Conservation (phyloP, 2,329 filamentous ascomycete species). For the Penicillium sp. region DNA sequence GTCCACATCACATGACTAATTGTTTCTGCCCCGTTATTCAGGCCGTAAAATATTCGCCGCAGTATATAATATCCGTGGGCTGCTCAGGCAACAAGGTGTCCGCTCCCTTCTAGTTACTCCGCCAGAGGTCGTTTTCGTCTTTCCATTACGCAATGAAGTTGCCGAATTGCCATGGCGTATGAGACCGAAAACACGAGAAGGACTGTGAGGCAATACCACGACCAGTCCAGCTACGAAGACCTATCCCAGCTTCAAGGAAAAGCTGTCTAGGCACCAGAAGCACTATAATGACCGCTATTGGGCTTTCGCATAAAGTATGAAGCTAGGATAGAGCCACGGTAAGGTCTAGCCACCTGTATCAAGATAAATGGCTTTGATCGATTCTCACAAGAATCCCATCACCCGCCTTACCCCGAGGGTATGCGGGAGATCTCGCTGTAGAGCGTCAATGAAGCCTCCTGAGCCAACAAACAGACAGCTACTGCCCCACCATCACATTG, state of each 20-base stretch:
- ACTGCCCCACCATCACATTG: slow-evolving; percentile 43
- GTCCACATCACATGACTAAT: slow-evolving; percentile 19
- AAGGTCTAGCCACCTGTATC: neutral
- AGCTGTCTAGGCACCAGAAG: neutral
- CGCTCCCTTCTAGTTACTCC: neutral
- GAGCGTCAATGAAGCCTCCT: slow-evolving; percentile 30
- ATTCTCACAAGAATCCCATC: slow-evolving; percentile 10
- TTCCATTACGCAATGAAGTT: slow-evolving; percentile 8
- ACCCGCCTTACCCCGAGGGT: slow-evolving; percentile 40
- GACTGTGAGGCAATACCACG: neutral
- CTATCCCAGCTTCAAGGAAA: neutral
- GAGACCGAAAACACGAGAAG: neutral
- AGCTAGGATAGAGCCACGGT: neutral
- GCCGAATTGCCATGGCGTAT: neutral
- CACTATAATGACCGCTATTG: neutral
- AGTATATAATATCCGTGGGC: slow-evolving; percentile 26
- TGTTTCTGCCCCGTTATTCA: slow-evolving; percentile 14
- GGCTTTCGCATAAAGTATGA: neutral
- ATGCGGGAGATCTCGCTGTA: slow-evolving; percentile 45
- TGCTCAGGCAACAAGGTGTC: slow-evolving; percentile 27
- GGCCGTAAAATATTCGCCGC: slow-evolving; percentile 8
- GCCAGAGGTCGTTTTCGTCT: slow-evolving; percentile 24
- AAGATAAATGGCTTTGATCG: slow-evolving; percentile 10
- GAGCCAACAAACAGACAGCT: slow-evolving; percentile 29
- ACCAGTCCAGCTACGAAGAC: neutral